phyloP scores from a whole-genome alignment of 768 basidiomycete species.

The Arthromyces matolae region DNA sequence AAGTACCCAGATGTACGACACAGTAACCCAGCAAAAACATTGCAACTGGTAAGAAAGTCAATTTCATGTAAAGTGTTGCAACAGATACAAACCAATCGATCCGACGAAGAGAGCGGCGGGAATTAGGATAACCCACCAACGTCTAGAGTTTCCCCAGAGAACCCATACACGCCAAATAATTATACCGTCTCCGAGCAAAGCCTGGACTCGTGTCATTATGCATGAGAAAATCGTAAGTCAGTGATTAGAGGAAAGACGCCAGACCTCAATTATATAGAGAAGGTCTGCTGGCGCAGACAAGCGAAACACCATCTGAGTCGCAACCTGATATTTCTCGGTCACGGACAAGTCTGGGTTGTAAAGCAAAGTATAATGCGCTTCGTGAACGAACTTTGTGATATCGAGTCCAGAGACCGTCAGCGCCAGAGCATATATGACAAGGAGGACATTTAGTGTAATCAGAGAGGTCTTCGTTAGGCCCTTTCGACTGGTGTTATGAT shows the following conservation, averaged over 20 bases:
- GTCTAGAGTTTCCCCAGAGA: neutral
- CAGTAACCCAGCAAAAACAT: conserved; percentile 7
- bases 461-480: conserved; percentile 1
- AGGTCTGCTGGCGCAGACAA: conserved; percentile 2
- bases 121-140: neutral
- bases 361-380: conserved; percentile 2
- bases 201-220: too few species aligned
- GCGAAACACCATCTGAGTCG: neutral
- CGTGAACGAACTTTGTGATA: conserved; percentile 7
- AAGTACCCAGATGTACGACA: conserved; percentile 4
- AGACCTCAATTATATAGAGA: too few species aligned
- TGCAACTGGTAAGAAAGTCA: neutral
- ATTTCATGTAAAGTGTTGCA: too few species aligned
- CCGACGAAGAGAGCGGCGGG: neutral
- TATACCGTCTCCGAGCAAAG: conserved; percentile 4
- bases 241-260: too few species aligned
- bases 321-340: neutral
- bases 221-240: too few species aligned
- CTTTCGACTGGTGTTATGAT: neutral
- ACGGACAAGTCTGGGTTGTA: conserved; percentile 3
- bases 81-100: neutral
- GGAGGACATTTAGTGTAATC: conserved; percentile 1
- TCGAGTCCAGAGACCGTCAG: conserved; percentile 4
- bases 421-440: conserved; percentile 8
- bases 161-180: conserved; percentile 6